Evolutionary conservation across 768 basidiomycete genomes (phyloP), one percentile per base, ranked within the genome.

Genomic region (Rhizopogon sp.): DNA sequence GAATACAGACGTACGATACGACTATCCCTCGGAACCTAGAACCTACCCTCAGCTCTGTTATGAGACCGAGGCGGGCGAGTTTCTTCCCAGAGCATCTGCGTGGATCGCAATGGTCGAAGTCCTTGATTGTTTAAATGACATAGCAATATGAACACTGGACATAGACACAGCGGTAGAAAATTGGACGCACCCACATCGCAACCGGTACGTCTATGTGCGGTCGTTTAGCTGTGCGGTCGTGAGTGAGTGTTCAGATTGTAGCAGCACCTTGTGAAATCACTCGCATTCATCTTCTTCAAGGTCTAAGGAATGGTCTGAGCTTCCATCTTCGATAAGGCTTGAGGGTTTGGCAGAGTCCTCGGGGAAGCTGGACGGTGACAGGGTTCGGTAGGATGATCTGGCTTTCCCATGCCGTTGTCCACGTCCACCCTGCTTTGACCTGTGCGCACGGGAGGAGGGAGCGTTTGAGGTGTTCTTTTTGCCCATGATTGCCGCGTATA

Each of bases 71-170:
- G 8, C 97, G 77, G 3, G 91, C 78, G 5, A 99, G 82, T 66
- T 91, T 95, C 76, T 97, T 98, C 3, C 97, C 97, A 4, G 83
- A 85, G 62, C 87, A 90, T 52, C 83, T 75, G 45, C 86, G 85
- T 0, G 96, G 95, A 68, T 99, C 96, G 66, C 97, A 99, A 67
- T 99, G 97, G 67, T 90, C 88, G 71, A 99, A 98, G 67, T 99
- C 96, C 94, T 96, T 54, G 43, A 54, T 39, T 14, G 10, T 43
- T 43, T 53, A 33, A 4, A 37, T 17, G 28, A 13, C 6, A 6
- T 22, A 1, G 6, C 28, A 33, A 33, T 33, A 8, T 31, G 17
- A 57, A 20, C 50, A 37, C 25, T 9, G 13, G 40, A 13, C 11
- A 25, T 11, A 10, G 0, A 10, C 20, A 10, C 5, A 17, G 6